Evolutionary conservation across 2,329 filamentous ascomycete species (phyloP).

Genomic region (Ophiostoma sp.): DNA sequence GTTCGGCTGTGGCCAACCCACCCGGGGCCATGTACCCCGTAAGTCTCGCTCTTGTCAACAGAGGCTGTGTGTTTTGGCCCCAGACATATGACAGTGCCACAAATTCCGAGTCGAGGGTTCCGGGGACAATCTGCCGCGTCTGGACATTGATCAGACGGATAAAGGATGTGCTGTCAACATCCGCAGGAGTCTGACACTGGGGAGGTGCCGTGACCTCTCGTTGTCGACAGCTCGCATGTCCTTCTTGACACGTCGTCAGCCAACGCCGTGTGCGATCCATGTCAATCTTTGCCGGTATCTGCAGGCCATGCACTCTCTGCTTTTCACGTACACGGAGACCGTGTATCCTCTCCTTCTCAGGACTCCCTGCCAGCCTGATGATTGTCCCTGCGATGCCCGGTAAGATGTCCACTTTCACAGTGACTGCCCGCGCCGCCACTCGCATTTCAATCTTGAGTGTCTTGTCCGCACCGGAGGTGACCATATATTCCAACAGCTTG

Average conservation of each 20-base stretch:
- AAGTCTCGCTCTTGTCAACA: not conserved
- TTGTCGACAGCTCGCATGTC: not conserved
- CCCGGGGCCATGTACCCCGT: not conserved
- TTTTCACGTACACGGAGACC: not conserved
- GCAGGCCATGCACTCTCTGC: not conserved
- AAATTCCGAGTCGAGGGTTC: not conserved
- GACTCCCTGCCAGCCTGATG: not conserved
- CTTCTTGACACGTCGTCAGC: not conserved
- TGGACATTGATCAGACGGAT: not conserved
- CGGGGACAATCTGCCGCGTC: not conserved
- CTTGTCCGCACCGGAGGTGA: not conserved
- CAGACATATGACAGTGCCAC: conserved; percentile 9
- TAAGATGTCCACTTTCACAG: not conserved
- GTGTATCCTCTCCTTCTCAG: not conserved
- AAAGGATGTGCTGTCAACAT: not conserved
- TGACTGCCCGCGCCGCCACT: not conserved
- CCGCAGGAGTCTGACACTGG: not conserved
- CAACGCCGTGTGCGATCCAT: not conserved
- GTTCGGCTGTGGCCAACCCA: not conserved
- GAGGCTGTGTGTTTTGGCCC: not conserved
- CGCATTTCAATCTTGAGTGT: not conserved
- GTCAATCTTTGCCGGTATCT: not conserved
- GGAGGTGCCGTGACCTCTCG: not conserved
- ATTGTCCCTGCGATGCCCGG: not conserved
- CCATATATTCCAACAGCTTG: not conserved